These are phyloP conservation scores for Moesziomyces aphidis DNA, from an alignment of 1,284 basidiomycete genomes.

Conservation along the genomic window DNA sequence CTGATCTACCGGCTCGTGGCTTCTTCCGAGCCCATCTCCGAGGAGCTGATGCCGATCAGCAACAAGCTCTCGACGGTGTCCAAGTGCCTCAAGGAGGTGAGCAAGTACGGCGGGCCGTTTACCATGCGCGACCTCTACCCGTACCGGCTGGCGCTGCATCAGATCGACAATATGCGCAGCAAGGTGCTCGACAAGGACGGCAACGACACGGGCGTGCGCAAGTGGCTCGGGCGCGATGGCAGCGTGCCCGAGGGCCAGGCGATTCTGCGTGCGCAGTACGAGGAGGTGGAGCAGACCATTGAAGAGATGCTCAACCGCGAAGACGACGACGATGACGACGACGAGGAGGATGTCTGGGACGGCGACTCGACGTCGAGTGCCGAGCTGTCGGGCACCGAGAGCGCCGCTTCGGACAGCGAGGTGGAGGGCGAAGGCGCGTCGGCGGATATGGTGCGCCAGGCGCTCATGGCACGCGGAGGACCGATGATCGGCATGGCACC, in stretches of 20 bases:
- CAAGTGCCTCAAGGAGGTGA: conserved; percentile 95
- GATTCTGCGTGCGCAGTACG: conserved; percentile 93
- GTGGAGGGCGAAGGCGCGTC: conserved; percentile 34
- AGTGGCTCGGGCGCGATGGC: conserved; percentile 73
- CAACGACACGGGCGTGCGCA: conserved; percentile 56
- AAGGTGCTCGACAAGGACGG: conserved; percentile 83
- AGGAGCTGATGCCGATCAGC: conserved; percentile 91
- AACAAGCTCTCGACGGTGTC: conserved; percentile 72
- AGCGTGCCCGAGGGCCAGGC: conserved; percentile 94
- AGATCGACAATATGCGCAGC: conserved; percentile 91
- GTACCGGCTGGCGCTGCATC: conserved; percentile 93
- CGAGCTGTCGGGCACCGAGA: conserved; percentile 34
- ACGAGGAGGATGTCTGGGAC: conserved; percentile 53
- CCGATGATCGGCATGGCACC: conserved; percentile 41
- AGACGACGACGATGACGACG: conserved; percentile 65
- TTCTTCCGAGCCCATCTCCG: conserved; percentile 98
- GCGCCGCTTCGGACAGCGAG: conserved; percentile 39
- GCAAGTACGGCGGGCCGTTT: conserved; percentile 96
- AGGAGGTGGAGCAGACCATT: conserved; percentile 93
- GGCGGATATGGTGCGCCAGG: conserved; percentile 43
- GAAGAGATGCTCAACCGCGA: conserved; percentile 71
- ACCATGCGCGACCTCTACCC: conserved; percentile 96
- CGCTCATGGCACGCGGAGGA: conserved; percentile 33
- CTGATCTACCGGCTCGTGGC: conserved; percentile 93
- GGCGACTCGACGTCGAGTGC: conserved; percentile 41